Evolutionary conservation across 768 basidiomycete genomes (phyloP).

Genomic region (Termitomyces sp.): DNA sequence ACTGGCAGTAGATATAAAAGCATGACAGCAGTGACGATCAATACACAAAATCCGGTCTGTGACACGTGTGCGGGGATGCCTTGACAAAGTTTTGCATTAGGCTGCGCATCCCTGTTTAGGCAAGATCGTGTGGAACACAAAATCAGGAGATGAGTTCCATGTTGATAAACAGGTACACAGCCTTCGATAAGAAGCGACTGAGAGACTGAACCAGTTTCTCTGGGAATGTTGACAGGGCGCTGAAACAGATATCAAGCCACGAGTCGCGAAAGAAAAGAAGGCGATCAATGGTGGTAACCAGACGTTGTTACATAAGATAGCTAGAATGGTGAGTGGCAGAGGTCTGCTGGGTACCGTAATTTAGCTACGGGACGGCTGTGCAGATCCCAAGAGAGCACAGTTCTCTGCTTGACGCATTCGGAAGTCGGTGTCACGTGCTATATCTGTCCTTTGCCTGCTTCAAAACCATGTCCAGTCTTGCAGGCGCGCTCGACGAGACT

Average conservation of each 20-base stretch:
- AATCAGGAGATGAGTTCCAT: slow-evolving; percentile 5
- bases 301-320: slow-evolving; percentile 5
- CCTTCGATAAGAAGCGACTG: slow-evolving; percentile 5
- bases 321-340: not conserved
- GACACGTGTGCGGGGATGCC: slow-evolving; percentile 1
- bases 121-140: slow-evolving; percentile 9
- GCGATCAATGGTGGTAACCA: slow-evolving; percentile 14
- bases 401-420: not conserved
- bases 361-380: slow-evolving; percentile 6
- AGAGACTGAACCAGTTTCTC: slow-evolving; percentile 7
- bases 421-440: slow-evolving; percentile 2
- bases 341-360: not conserved
- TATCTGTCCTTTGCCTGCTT: not conserved
- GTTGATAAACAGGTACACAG: slow-evolving; percentile 12
- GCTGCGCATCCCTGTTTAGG: slow-evolving; percentile 14
- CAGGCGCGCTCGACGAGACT: slow-evolving; percentile 45
- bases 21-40: slow-evolving; percentile 13
- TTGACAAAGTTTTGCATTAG: slow-evolving; percentile 1
- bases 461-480: slow-evolving; percentile 49
- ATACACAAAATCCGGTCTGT: slow-evolving; percentile 2
- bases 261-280: not conserved
- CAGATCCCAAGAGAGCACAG: slow-evolving; percentile 1
- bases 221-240: slow-evolving; percentile 13
- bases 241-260: slow-evolving; percentile 15
- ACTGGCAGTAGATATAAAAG: slow-evolving; percentile 3